Base-by-base conservation (phyloP, 1,284 basidiomycete species). In the Pascua sp. region DNA sequence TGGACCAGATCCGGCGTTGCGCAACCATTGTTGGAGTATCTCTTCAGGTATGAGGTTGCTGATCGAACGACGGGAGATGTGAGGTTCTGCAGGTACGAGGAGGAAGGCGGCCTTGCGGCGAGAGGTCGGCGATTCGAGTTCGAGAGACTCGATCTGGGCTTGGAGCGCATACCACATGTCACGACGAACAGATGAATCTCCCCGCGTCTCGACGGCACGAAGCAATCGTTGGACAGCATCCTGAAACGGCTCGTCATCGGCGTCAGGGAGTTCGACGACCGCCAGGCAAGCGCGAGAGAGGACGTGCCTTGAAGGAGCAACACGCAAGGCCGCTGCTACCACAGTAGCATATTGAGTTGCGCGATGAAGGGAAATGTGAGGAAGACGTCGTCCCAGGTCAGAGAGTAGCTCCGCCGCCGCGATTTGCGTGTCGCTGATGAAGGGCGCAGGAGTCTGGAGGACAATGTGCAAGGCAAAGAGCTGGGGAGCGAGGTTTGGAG, bases 91-190 rank as follows among this genome's bases (percentile, higher is more conserved):
- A 1, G 55, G 48, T 3, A 41, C 38, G 11, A 62, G 52, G 45
- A 62, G 57, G 15, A 42, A 47, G 36, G 55, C 24, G 24, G 49
- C 24, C 44, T 52, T 57, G 8, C 51, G 49, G 11, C 47, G 52
- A 5, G 39, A 43, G 11, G 42, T 45, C 45, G 15, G 12, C 24
- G 32, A 11, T 42, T 57, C 56, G 15, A 59, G 24, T n/a, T 45
- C 36, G 10, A 49, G 36, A 2, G 42, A 9, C 24, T 32, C 24
- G 7, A 32, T 32, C 9, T 40, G 18, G 15, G 50, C 16, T 8
- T 46, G 39, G 3, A 70, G 32, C 3, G 63, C 47, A 60, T 62
- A 62, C 69, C 69, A 71, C 4, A 68, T 57, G 32, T 67, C 66
- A 5, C 55, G 44, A 2, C 62, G 55, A 2, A 66, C 44, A 0